Evolutionary conservation across 768 basidiomycete species (phyloP).

Genomic region (Clavaria fumosa): DNA sequence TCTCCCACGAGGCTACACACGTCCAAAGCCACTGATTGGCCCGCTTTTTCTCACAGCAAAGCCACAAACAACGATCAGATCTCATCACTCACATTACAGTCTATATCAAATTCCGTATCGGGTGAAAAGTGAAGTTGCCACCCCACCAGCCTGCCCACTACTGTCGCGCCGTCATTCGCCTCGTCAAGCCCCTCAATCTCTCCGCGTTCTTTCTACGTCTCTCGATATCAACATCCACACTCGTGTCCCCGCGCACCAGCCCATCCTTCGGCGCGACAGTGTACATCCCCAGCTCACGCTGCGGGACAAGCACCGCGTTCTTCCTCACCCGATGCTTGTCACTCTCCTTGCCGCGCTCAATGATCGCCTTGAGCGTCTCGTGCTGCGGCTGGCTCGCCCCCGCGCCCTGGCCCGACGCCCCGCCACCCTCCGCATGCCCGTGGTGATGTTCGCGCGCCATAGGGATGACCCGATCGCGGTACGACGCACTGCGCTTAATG

Average conservation of each 20-base stretch:
- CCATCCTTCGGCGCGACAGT: slow-evolving; percentile 61
- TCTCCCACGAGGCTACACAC: too few relatives aligned
- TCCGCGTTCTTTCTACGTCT: slow-evolving; percentile 63
- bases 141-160: too few relatives aligned
- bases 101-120: too few relatives aligned
- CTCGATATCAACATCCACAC: slow-evolving; percentile 61
- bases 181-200: slow-evolving; percentile 47
- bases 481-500: slow-evolving; percentile 76
- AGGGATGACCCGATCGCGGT: slow-evolving; percentile 58
- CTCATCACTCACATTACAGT: too few relatives aligned
- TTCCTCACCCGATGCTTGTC: slow-evolving; percentile 57
- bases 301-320: slow-evolving; percentile 76
- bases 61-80: too few relatives aligned
- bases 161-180: slow-evolving; percentile 26
- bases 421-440: too few relatives aligned
- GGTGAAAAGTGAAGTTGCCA: too few relatives aligned
- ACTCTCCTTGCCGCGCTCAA: slow-evolving; percentile 47
- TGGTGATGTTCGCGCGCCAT: slow-evolving; percentile 29
- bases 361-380: slow-evolving; percentile 52
- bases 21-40: too few relatives aligned
- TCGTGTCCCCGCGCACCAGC: slow-evolving; percentile 31
- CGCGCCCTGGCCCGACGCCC: slow-evolving; percentile 18
- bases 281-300: slow-evolving; percentile 60
- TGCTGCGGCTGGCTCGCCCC: slow-evolving; percentile 23
- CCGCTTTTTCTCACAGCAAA: too few relatives aligned